Evolutionary conservation across 352 stramenopile genomes (phyloP).

Genomic region (Salisapilia sapeloensis): DNA sequence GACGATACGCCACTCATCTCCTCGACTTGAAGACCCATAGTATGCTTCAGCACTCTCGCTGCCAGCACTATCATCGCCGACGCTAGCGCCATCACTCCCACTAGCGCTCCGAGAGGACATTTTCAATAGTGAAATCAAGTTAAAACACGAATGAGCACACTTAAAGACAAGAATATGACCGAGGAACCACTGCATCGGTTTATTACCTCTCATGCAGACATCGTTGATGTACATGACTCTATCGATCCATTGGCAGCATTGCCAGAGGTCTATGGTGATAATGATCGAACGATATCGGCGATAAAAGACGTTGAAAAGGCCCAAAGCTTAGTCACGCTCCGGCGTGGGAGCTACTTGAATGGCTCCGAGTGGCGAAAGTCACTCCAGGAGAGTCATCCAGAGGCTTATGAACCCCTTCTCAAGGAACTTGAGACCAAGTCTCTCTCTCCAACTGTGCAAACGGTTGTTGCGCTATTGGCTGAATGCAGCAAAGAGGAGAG

Average conservation of each 20-base stretch:
- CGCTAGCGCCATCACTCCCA: not conserved
- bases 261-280: constrained; percentile 7
- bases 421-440: constrained; percentile 10
- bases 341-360: constrained; percentile 20
- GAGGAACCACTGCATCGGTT: constrained; percentile 14
- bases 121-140: not conserved
- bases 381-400: constrained; percentile 1
- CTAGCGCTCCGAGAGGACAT: constrained; percentile 1
- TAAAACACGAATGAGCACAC: too few relatives aligned
- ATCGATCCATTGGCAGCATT: constrained; percentile 21
- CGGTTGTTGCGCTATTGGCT: constrained; percentile 23
- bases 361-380: constrained; percentile 14
- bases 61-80: too few relatives aligned
- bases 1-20: constrained; percentile 62
- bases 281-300: constrained; percentile 33
- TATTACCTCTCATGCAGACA: constrained; percentile 12
- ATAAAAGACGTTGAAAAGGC: constrained; percentile 8
- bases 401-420: constrained; percentile 7
- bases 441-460: constrained; percentile 23
- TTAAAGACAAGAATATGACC: too few relatives aligned
- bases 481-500: constrained; percentile 18
- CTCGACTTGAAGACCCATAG: constrained; percentile 11
- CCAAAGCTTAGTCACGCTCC: constrained; percentile 22
- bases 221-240: constrained; percentile 12
- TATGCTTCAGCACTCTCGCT: too few relatives aligned